Base-by-base conservation (phyloP, 192 early-diverging fungal genomes). In the Gamsiella multidivaricata region DNA sequence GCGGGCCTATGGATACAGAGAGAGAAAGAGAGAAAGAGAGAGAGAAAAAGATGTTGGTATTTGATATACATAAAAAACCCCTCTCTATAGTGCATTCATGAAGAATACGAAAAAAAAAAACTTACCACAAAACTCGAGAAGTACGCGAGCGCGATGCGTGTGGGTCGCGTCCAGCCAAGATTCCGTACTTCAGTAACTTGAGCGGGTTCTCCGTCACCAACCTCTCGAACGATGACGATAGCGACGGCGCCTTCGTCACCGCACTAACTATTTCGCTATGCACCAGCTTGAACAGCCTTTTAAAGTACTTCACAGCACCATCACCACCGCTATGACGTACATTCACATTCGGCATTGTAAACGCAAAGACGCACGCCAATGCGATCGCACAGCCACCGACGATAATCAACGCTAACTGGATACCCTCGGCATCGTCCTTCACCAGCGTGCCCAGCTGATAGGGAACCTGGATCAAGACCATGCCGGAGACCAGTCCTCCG, bases 121-220 rank as follows among this genome's bases (percentile, higher is more conserved):
- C 74, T 52, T 69, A 78, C 91, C 56, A 91, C 79, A 62, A 91
- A 93, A 66, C 84, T 85, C 5, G 89, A 87, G 4, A 83, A 46
- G 57, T 91, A 91, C 5, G 90, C 92, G 25, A 91, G 73, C 2
- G 87, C 65, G 32, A 94, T 67, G 25, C 82, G 75, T n/a, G n/a
- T 3, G 84, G 83, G 33, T 94, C 89, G 15, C 72, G 71, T 5
- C 76, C 85, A 25, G 91, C 90, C n/a, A 65, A 26, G 37, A 93
- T n/a, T 10, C 92, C 92, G 49, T 85, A 82, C 43, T 80, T 74
- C 12, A 88, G 57, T 50, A 80, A 18, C 45, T 46, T 46, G 45
- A 46, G 17, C n/a, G 45, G 45, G n/a, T 46, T 46, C 9, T n/a
- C n/a, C 9, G 12, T 39, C n/a, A n/a, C n/a, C n/a, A n/a, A n/a